Conservation (phyloP, 1,284 basidiomycete genomes). For the Cutaneotrichosporon mucoides region DNA sequence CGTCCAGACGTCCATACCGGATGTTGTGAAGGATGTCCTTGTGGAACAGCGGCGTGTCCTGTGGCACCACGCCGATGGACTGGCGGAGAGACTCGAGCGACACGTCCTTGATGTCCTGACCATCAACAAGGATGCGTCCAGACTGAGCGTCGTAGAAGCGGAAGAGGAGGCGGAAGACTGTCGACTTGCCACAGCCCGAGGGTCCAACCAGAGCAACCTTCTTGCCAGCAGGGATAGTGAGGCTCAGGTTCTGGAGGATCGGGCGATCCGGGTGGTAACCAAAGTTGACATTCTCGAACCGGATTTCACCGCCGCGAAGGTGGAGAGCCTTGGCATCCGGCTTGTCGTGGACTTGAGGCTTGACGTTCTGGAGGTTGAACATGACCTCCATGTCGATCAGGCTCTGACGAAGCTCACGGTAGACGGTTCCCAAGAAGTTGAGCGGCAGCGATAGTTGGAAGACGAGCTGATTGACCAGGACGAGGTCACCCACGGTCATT, state of each 20-base stretch:
- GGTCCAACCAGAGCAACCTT: slow-evolving; percentile 96
- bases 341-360: slow-evolving; percentile 63
- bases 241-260: slow-evolving; percentile 84
- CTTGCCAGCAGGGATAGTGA: slow-evolving; percentile 89
- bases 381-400: slow-evolving; percentile 95
- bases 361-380: slow-evolving; percentile 83
- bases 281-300: slow-evolving; percentile 88
- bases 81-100: slow-evolving; percentile 69
- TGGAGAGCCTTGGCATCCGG: slow-evolving; percentile 64
- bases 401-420: slow-evolving; percentile 92
- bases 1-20: slow-evolving; percentile 83
- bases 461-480: slow-evolving; percentile 99
- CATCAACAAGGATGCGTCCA: slow-evolving; percentile 70
- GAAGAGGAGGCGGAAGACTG: slow-evolving; percentile 88
- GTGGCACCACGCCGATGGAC: slow-evolving; percentile 88
- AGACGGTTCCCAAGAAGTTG: slow-evolving; percentile 95
- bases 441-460: slow-evolving; percentile 94
- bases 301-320: slow-evolving; percentile 78
- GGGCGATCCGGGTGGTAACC: slow-evolving; percentile 84
- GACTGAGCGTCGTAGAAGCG: slow-evolving; percentile 84
- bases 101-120: slow-evolving; percentile 75
- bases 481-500: slow-evolving; percentile 96
- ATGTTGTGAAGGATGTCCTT: slow-evolving; percentile 93
- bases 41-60: slow-evolving; percentile 97
- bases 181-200: slow-evolving; percentile 96